These are phyloP conservation scores for Coniferiporia sulphurascens DNA, from an alignment of 1,284 basidiomycete species.

Conservation along the genomic window DNA sequence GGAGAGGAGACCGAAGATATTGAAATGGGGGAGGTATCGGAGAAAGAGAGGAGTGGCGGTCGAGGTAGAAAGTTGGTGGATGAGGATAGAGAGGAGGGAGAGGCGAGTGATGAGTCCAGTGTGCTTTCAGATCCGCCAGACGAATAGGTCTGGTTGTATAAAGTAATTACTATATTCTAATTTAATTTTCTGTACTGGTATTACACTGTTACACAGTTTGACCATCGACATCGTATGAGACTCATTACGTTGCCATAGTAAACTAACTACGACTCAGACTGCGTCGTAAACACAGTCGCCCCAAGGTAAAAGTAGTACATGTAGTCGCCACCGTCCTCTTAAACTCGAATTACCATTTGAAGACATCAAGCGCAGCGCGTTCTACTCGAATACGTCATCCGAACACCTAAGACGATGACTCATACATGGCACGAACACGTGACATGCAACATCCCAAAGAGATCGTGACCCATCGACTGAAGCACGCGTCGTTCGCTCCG, in stretches of 20 bases:
- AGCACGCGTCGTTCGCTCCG: too few relatives aligned
- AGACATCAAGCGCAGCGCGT: too few relatives aligned
- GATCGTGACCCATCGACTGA: too few relatives aligned
- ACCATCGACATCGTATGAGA: neutral
- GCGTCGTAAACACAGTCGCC: too few relatives aligned
- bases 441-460: neutral
- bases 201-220: too few relatives aligned
- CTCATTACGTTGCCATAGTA: too few relatives aligned
- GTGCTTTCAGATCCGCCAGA: slow-evolving; percentile 70
- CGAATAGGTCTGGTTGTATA: slow-evolving; percentile 28
- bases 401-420: too few relatives aligned
- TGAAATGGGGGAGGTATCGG: slow-evolving; percentile 82
- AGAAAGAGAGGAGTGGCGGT: slow-evolving; percentile 52
- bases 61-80: slow-evolving; percentile 44
- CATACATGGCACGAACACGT: neutral
- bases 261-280: too few relatives aligned
- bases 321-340: too few relatives aligned
- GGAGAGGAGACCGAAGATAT: slow-evolving; percentile 55
- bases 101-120: slow-evolving; percentile 74
- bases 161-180: neutral
- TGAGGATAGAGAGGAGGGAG: slow-evolving; percentile 72
- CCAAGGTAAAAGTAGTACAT: too few relatives aligned
- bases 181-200: neutral
- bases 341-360: too few relatives aligned
- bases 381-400: neutral